Conservation (phyloP, 257 asterid genomes). For the Parsonsia alboflavescens region DNA sequence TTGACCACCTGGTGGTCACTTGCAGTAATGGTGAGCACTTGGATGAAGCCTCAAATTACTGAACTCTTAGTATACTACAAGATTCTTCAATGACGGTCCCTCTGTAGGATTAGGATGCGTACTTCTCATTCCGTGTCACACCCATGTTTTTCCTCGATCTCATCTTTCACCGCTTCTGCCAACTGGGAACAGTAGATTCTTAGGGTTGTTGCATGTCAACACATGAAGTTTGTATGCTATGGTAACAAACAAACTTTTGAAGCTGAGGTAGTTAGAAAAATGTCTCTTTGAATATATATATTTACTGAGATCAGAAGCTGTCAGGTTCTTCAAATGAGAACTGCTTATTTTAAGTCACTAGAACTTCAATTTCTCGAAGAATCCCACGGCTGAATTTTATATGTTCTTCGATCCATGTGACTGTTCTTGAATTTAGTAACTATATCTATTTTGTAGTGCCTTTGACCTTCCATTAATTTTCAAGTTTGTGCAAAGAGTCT, state of each 20-base stretch:
- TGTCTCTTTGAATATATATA: neutral
- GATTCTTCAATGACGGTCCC: neutral
- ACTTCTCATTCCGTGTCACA: neutral
- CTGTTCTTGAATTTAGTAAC: conserved; percentile 6
- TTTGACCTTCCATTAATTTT: conserved; percentile 15
- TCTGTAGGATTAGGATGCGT: neutral
- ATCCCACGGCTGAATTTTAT: conserved; percentile 11
- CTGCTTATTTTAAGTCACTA: neutral
- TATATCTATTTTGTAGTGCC: neutral
- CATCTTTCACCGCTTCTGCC: neutral
- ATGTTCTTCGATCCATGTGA: neutral
- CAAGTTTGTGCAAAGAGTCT: neutral
- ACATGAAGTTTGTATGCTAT: neutral
- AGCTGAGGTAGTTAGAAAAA: neutral
- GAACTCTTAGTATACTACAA: neutral
- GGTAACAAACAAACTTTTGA: neutral
- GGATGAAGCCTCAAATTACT: neutral
- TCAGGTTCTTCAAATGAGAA: neutral
- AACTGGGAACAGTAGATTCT: conserved; percentile 5
- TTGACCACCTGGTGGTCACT: neutral
- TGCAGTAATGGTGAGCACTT: neutral
- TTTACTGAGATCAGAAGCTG: conserved; percentile 8
- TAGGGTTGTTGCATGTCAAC: conserved; percentile 11
- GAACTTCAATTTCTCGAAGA: conserved; percentile 1
- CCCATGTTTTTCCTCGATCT: neutral